Evolutionary conservation across 345 rosid genomes (phyloP), one percentile per base, ranked within the genome.

Genomic region (Fremontodendron californicum): DNA sequence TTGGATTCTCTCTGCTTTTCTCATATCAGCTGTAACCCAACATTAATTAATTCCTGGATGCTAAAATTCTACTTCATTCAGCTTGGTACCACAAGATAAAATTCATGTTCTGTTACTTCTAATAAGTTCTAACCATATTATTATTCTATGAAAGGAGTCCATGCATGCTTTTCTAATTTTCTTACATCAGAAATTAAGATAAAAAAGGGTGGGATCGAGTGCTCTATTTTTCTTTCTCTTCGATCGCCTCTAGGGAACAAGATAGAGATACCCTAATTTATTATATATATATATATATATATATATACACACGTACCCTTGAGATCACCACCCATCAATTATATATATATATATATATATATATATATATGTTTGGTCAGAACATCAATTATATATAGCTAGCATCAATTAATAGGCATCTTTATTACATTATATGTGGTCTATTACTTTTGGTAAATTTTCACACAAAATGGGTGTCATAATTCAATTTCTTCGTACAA

Each of bases 1-100:
- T 21, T 61, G 73, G 62, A 77, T 79, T 66, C 73, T 80, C 70
- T 61, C 45, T 37, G 15, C 55, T 73, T 58, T 45, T 78, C 68
- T 42, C 23, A 55, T 23, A 13, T 71, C 52, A n/a, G 29, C 21
- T 21, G 31, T 37, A 49, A 52, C 61, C 40, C 40, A 46, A 70
- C 55, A 43, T n/a, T n/a, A n/a, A 33, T 25, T 18, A 10, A 27
- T 71, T 48, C 25, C 31, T 48, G 9, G 16, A 15, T 31, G 73
- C 43, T 31, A 19, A 21, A 23, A 37, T 31, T 18, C 23, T 71
- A 27, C 43, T 13, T 46, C 42, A 25, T 27, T 70, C 43, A 35
- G 25, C 35, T 61, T 15, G 39, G 40, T 31, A 61, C 40, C 42
- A 35, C 68, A 19, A 11, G 5, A 39, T 35, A 60, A 60, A 60